Conservation (phyloP, 495 filamentous ascomycete species). For the Hypoxylon perforatum region DNA sequence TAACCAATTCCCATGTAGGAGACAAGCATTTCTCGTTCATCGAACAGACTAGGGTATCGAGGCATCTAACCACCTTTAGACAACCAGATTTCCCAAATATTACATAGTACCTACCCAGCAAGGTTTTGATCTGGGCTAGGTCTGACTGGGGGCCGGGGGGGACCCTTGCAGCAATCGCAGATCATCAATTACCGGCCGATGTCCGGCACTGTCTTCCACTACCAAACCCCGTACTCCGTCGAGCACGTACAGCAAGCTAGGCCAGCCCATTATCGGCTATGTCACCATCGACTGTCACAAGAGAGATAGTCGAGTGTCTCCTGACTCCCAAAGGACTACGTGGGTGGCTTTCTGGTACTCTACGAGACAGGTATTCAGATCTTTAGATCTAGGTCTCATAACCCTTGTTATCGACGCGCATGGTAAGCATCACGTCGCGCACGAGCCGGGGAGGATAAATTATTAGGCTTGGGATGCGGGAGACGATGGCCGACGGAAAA, state of each 20-base stretch:
- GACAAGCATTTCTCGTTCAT: conserved; percentile 17
- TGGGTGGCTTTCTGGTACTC: background rate
- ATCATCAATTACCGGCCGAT: conserved; percentile 45
- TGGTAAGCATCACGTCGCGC: no score
- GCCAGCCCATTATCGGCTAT: conserved; percentile 28
- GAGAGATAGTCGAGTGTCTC: conserved; percentile 8
- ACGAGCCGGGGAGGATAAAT: background rate
- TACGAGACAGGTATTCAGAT: background rate
- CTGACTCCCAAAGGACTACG: background rate
- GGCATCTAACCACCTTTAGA: conserved; percentile 7
- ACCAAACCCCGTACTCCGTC: conserved; percentile 24
- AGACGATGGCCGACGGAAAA: background rate
- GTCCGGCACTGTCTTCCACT: conserved; percentile 26
- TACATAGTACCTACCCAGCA: conserved; percentile 5
- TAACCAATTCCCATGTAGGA: conserved; percentile 14
- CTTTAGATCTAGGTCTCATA: no score
- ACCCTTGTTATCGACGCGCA: no score
- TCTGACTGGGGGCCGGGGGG: background rate
- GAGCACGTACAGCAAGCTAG: conserved; percentile 3
- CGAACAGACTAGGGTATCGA: conserved; percentile 5
- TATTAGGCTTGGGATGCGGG: no score
- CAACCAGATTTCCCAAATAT: background rate
- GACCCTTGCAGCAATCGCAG: conserved; percentile 29
- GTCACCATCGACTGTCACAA: conserved; percentile 5
- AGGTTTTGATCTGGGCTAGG: conserved; percentile 19